Evolutionary conservation across 2,329 filamentous ascomycete genomes (phyloP).

Genomic region (Epichloe amarillans): DNA sequence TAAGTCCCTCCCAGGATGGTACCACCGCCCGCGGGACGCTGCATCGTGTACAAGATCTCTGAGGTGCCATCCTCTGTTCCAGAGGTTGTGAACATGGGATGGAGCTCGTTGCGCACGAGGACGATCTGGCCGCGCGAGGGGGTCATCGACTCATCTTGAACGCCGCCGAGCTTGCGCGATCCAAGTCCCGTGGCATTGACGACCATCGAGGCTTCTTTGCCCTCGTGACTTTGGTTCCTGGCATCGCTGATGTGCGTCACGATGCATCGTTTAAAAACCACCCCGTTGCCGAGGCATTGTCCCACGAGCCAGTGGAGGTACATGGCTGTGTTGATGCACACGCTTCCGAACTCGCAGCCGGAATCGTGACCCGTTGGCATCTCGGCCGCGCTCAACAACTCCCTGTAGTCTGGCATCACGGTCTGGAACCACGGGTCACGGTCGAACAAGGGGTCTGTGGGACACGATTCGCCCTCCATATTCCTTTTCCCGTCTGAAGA

Average conservation of each 20-base stretch:
- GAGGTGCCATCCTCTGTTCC: conserved; percentile 61
- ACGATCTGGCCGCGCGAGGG: conserved; percentile 77
- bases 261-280: conserved; percentile 48
- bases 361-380: conserved; percentile 55
- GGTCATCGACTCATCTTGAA: conserved; percentile 58
- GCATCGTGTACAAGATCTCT: conserved; percentile 73
- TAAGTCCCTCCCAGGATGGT: conserved; percentile 81
- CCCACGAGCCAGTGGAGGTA: conserved; percentile 80
- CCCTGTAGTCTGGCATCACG: conserved; percentile 56
- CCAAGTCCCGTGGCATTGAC: conserved; percentile 79
- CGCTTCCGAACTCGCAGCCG: conserved; percentile 64
- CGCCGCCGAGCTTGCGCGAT: conserved; percentile 64
- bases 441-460: conserved; percentile 45
- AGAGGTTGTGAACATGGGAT: conserved; percentile 55
- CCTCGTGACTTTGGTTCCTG: conserved; percentile 32
- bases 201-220: conserved; percentile 50
- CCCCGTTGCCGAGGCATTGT: conserved; percentile 63
- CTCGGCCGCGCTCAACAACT: conserved; percentile 44
- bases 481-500: conserved; percentile 55
- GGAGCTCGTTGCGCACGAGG: conserved; percentile 65
- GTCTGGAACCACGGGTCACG: conserved; percentile 63
- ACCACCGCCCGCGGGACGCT: conserved; percentile 64
- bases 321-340: conserved; percentile 82
- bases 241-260: conserved; percentile 65
- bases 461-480: conserved; percentile 28